Evolutionary conservation across 768 basidiomycete species (phyloP).

Genomic region (Pluteus cervinus): DNA sequence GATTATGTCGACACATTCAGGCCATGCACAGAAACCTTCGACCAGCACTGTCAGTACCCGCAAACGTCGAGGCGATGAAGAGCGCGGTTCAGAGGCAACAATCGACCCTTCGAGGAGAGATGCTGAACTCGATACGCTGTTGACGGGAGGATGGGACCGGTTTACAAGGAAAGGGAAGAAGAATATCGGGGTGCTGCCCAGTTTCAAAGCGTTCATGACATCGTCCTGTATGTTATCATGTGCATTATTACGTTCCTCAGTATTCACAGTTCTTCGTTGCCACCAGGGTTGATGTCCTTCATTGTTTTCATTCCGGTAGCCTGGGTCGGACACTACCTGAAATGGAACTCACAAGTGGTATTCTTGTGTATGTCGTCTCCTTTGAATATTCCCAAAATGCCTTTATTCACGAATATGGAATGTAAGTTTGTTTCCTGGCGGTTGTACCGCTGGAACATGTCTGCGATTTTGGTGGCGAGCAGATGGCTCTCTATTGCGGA

Average conservation of each 20-base stretch:
- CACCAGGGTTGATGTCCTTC: slow-evolving; percentile 52
- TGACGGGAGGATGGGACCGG: slow-evolving; percentile 33
- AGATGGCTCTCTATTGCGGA: slow-evolving; percentile 52
- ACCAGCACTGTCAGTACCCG: background rate
- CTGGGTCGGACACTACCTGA: slow-evolving; percentile 53
- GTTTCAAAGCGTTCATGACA: slow-evolving; percentile 37
- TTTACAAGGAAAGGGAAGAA: slow-evolving; percentile 42
- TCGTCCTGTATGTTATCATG: slow-evolving; percentile 42
- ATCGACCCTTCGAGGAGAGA: background rate
- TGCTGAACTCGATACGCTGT: slow-evolving; percentile 9
- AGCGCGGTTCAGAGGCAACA: background rate
- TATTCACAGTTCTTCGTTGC: background rate
- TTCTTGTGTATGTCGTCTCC: background rate
- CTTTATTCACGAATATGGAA: slow-evolving; percentile 3
- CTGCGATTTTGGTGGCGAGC: slow-evolving; percentile 60
- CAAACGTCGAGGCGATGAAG: background rate
- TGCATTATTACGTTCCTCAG: slow-evolving; percentile 3
- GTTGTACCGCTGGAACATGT: slow-evolving; percentile 62
- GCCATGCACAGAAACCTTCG: slow-evolving; percentile 2
- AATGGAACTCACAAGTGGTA: too few species aligned
- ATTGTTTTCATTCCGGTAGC: slow-evolving; percentile 53
- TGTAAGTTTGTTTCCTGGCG: slow-evolving; percentile 56
- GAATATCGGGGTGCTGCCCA: slow-evolving; percentile 36
- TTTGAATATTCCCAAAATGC: background rate
- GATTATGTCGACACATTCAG: too few species aligned